Base-by-base conservation (phyloP, 2,329 filamentous ascomycete genomes). In the Calonectria honghensis region DNA sequence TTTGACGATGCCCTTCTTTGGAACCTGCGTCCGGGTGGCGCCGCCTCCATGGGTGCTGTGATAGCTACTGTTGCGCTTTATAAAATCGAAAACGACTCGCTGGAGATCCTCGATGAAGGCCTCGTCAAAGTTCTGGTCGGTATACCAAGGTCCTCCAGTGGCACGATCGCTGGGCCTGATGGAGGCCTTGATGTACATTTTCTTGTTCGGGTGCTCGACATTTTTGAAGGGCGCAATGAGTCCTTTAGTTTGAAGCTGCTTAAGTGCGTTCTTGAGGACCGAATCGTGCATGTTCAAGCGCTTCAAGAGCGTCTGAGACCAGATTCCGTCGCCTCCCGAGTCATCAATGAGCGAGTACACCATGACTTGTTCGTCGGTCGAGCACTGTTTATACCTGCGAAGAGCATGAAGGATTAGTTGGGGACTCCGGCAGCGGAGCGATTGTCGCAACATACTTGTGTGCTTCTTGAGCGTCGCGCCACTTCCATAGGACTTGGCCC, bases 111-210 rank as follows among this genome's bases (percentile, higher is more conserved):
- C 92, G 80, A 98, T 96, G 83, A 99, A 95, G 73, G 94, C 94
- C 77, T 94, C 93, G 85, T 99, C 97, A 16, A 98, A 90, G 77
- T 96, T 94, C 68, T 95, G 95, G 76, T 98, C 96, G 10, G 95
- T 96, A 84, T 97, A 98, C 95, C 96, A 99, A 11, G 95, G 94
- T 2, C 97, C 97, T 63, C 97, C 97, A 0, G 96, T 98, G 61
- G 97, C 95, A 75, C 97, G 94, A 76, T 98, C 96, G 69, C 94
- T 95, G 0, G 97, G 96, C 14, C 93, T 92, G 75, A 99, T 91
- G 76, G 93, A 93, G 69, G 93, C 92, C 82, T 98, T 93, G 90
- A 99, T 98, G 89, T 97, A 99, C 91, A 98, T 98, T 86, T 98
- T 98, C 83, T 97, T 94, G 78, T 93, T 94, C 35, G 95, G 95